Evolutionary conservation across 345 rosid genomes (phyloP).

Genomic region (Populus ilicifolia): DNA sequence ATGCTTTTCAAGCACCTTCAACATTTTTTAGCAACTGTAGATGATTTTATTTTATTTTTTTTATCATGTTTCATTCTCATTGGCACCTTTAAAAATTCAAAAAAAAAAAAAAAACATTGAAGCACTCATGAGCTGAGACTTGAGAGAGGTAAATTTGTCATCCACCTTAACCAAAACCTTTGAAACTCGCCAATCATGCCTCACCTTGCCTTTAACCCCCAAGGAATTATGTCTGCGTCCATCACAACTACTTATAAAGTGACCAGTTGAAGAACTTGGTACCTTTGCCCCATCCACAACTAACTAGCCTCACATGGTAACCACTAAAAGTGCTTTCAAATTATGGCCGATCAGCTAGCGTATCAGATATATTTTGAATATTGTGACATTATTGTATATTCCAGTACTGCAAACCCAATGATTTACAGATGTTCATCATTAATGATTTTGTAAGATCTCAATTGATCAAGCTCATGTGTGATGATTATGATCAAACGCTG

Average conservation of each 20-base stretch:
- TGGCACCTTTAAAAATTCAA: slow-evolving; percentile 8
- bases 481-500: neutral
- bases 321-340: neutral
- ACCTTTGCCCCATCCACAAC: slow-evolving; percentile 15
- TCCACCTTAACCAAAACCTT: slow-evolving; percentile 8
- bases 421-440: neutral
- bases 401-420: neutral
- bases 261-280: neutral
- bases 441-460: slow-evolving; percentile 15
- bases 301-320: slow-evolving; percentile 11
- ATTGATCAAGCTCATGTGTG: slow-evolving; percentile 1
- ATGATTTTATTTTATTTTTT: neutral
- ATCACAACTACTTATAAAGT: neutral
- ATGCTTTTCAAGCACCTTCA: slow-evolving; percentile 5
- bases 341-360: neutral
- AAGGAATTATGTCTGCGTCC: neutral
- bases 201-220: neutral
- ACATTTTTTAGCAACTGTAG: neutral
- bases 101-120: neutral
- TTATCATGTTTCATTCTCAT: neutral
- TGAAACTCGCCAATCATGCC: slow-evolving; percentile 11
- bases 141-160: slow-evolving; percentile 2
- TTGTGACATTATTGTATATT: neutral
- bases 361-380: neutral
- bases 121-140: neutral